Base-by-base conservation (phyloP, 208 protist genomes). In the Vickermania spadyakhi region DNA sequence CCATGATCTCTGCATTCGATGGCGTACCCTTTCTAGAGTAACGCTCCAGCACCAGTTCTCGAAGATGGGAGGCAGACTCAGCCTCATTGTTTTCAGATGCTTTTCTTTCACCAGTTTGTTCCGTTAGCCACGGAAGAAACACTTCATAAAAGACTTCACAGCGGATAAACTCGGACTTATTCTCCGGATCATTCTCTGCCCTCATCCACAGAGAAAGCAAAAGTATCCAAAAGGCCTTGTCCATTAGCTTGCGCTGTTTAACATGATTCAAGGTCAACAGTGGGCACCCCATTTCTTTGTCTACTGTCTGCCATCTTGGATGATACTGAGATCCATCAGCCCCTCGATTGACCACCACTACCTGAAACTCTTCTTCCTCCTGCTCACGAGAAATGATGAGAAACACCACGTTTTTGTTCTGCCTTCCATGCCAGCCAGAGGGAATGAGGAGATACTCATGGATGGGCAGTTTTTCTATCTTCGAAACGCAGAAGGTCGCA, bases 111-210 rank as follows among this genome's bases (percentile, higher is more conserved):
- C 56, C 62, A 36, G 56, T 71, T 60, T n/a, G n/a, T 64, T 89
- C 78, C 45, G 77, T 69, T 21, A 93, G 62, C 83, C 83, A 93
- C 49, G 86, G 86, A 45, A 93, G 68, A 25, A 93, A 64, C 28
- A 87, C 79, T 41, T 93, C 85, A 63, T 93, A 93, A 52, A 93
- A 82, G 18, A 93, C 85, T 56, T 93, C 85, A n/a, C 54, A 69
- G 1, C 85, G 76, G 60, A 77, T 72, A 62, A 80, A 93, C 77
- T 93, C 85, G 11, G 85, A 93, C 4, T 56, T 65, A 50, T 72
- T 68, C 30, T 71, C 51, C 26, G 84, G 77, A 58, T 77, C 73
- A 52, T 86, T 88, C n/a, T n/a, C n/a, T 41, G 56, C 50, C 25
- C 75, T 64, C 74, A 86, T 86, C 77, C 77, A 91, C 31, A 91